A percentile compares a stretch with the other conserved stretches of the same genome.
Conservation (phyloP, 495 filamentous ascomycete genomes). For the Trichocladium antarcticum region DNA sequence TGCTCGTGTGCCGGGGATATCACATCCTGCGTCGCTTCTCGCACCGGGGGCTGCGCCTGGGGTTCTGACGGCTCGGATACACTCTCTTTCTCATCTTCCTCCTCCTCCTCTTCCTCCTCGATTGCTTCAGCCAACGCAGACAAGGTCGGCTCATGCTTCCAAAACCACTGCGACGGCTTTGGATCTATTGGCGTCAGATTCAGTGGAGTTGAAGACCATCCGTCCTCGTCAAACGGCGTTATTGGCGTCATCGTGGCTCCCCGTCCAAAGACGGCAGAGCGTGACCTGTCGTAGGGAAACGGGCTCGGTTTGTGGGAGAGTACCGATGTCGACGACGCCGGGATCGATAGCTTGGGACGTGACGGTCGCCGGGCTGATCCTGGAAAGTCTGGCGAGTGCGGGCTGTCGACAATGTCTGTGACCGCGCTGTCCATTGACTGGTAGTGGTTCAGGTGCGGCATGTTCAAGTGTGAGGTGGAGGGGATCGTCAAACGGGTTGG, state of each 20-base stretch:
- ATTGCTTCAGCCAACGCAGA: constrained; percentile 3
- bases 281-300: constrained; percentile 9
- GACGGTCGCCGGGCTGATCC: not conserved
- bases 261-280: constrained; percentile 17
- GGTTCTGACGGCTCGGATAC: no score
- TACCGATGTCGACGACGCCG: constrained; percentile 16
- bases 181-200: constrained; percentile 9
- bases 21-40: not conserved
- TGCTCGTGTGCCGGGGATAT: no score
- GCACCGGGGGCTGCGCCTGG: no score
- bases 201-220: no score
- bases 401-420: constrained; percentile 14
- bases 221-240: constrained; percentile 20
- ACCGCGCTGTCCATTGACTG: constrained; percentile 13
- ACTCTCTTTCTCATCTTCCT: not conserved
- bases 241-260: constrained; percentile 22
- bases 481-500: constrained; percentile 14
- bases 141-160: constrained; percentile 14
- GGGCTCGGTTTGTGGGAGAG: constrained; percentile 15
- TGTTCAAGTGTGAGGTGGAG: no score
- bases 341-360: constrained; percentile 9
- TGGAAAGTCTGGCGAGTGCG: not conserved
- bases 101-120: constrained; percentile 11
- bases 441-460: constrained; percentile 5
- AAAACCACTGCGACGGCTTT: constrained; percentile 13